Percentiles rank a stretch among this genome's conserved stretches.
These are phyloP conservation scores for Jacaranda copaia DNA, from an alignment of 257 asterid species.

Conservation along the genomic window DNA sequence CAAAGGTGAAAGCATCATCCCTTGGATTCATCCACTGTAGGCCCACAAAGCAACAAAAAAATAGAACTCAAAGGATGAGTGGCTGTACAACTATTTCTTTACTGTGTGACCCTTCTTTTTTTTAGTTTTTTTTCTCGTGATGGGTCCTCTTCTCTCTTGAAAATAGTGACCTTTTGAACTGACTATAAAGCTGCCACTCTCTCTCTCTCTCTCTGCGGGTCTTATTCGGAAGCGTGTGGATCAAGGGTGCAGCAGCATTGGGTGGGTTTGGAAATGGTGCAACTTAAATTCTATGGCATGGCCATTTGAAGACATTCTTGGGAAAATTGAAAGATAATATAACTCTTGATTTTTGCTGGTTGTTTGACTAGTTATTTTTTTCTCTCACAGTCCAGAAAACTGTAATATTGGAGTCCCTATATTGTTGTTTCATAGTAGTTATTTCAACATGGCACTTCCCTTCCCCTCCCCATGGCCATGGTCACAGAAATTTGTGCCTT, in stretches of 20 bases:
- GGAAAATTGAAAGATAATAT: not conserved
- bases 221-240: not conserved
- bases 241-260: not conserved
- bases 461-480: not conserved
- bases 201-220: not conserved
- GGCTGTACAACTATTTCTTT: not conserved
- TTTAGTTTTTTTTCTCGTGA: not conserved
- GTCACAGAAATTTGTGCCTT: not conserved
- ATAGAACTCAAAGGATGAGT: not conserved
- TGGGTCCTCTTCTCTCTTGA: too few relatives aligned
- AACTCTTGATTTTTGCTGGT: not conserved
- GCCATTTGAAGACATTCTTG: conserved; percentile 10
- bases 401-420: not conserved
- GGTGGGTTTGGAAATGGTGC: conserved; percentile 18
- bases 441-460: not conserved
- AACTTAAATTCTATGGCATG: not conserved
- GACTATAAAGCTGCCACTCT: not conserved
- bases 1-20: not conserved
- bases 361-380: not conserved
- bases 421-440: not conserved
- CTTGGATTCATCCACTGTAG: not conserved
- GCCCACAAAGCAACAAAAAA: conserved; percentile 3
- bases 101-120: too few relatives aligned
- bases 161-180: not conserved
- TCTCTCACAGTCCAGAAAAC: not conserved